phyloP scores from a whole-genome alignment of 1,284 basidiomycete genomes.

The Cutaneotrichosporon mucoides region DNA sequence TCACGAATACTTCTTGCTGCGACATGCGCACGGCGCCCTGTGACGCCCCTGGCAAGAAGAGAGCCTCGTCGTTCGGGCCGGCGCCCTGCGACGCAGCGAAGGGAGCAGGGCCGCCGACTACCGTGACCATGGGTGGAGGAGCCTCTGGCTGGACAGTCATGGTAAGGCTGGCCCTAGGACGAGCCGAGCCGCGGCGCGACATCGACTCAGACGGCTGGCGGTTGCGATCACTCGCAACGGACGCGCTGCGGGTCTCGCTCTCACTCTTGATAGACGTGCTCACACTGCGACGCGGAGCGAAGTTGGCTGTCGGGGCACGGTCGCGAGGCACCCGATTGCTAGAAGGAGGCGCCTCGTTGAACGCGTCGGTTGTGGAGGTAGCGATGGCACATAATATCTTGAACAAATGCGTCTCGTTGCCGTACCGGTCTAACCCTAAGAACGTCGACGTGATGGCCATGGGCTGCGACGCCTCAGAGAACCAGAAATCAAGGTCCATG shows the following conservation, averaged over 20 bases:
- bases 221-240: neutral
- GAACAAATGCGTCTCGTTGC: constrained; percentile 31
- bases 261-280: neutral
- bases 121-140: constrained; percentile 3
- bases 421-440: constrained; percentile 12
- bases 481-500: constrained; percentile 40
- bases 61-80: constrained; percentile 12
- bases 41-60: constrained; percentile 24
- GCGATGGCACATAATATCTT: constrained; percentile 45
- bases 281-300: neutral
- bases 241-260: neutral
- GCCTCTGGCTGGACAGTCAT: constrained; percentile 5
- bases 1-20: constrained; percentile 28
- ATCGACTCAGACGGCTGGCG: neutral
- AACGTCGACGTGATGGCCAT: constrained; percentile 34
- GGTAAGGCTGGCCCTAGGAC: constrained; percentile 20
- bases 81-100: too few species aligned
- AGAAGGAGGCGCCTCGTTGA: constrained; percentile 8
- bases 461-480: constrained; percentile 44
- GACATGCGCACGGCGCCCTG: constrained; percentile 22
- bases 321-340: neutral
- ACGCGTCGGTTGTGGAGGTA: constrained; percentile 41
- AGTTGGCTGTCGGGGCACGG: neutral
- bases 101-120: neutral
- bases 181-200: neutral